A percentile compares a stretch with the other conserved stretches of the same genome.
These are phyloP conservation scores for Choanephora cucurbitarum DNA, from an alignment of 371 early-diverging fungal species.

Conservation along the genomic window DNA sequence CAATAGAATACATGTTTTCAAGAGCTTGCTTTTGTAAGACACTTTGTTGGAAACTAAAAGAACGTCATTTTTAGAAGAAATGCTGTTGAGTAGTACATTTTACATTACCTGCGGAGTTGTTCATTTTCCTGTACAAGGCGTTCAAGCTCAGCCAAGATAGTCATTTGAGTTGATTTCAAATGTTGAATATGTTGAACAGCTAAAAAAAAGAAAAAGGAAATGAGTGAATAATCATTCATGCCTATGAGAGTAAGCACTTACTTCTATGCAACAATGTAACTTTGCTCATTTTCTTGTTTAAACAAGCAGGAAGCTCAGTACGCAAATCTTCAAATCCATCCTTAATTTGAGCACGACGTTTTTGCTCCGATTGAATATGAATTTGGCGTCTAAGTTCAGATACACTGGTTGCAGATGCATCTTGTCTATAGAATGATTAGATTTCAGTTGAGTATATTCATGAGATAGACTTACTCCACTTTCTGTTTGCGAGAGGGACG, in stretches of 20 bases:
- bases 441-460: background rate
- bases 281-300: constrained; percentile 53
- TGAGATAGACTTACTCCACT: constrained; percentile 16
- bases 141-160: constrained; percentile 40
- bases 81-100: constrained; percentile 10
- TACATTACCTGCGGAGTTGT: constrained; percentile 34
- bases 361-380: constrained; percentile 57
- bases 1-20: constrained; percentile 51
- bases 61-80: background rate
- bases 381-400: constrained; percentile 49
- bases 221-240: background rate
- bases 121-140: constrained; percentile 41
- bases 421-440: constrained; percentile 1
- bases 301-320: constrained; percentile 41
- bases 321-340: constrained; percentile 54
- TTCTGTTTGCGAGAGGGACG: constrained; percentile 23
- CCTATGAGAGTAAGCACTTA: constrained; percentile 23
- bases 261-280: constrained; percentile 45
- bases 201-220: background rate
- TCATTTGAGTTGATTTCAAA: constrained; percentile 35
- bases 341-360: constrained; percentile 53
- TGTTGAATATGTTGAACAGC: constrained; percentile 45
- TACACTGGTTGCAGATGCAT: constrained; percentile 11
- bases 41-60: constrained; percentile 45
- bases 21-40: constrained; percentile 53